Conservation (phyloP, 2,329 filamentous ascomycete species). For the Aspergillus luchuensis region DNA sequence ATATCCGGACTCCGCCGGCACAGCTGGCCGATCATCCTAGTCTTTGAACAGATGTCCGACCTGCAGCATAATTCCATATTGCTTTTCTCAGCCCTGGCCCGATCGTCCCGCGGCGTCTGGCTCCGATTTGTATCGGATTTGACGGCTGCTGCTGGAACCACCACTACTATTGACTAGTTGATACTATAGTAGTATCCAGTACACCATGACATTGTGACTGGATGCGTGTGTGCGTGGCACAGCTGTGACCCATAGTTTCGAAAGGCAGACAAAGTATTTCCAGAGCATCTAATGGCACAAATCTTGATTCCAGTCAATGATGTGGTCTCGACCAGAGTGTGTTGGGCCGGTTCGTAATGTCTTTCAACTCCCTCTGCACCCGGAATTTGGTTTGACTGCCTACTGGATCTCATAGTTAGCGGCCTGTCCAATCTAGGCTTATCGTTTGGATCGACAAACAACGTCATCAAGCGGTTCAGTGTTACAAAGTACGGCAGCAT, state of each 20-base stretch:
- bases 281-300: neutral
- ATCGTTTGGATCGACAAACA: neutral
- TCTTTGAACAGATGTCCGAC: neutral
- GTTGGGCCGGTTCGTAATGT: neutral
- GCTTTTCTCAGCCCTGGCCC: neutral
- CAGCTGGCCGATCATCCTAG: neutral
- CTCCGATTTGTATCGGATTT: neutral
- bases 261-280: neutral
- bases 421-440: neutral
- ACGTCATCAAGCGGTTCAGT: neutral
- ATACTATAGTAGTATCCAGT: neutral
- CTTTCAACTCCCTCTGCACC: neutral
- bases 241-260: neutral
- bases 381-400: neutral
- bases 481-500: neutral
- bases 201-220: neutral
- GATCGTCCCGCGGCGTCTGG: neutral
- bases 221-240: neutral
- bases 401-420: neutral
- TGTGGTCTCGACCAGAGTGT: neutral
- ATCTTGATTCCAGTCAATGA: neutral
- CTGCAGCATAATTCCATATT: neutral
- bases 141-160: neutral
- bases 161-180: neutral
- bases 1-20: conserved; percentile 2